Base-by-base conservation (phyloP, 768 basidiomycete genomes). In the Galerina sulciceps region DNA sequence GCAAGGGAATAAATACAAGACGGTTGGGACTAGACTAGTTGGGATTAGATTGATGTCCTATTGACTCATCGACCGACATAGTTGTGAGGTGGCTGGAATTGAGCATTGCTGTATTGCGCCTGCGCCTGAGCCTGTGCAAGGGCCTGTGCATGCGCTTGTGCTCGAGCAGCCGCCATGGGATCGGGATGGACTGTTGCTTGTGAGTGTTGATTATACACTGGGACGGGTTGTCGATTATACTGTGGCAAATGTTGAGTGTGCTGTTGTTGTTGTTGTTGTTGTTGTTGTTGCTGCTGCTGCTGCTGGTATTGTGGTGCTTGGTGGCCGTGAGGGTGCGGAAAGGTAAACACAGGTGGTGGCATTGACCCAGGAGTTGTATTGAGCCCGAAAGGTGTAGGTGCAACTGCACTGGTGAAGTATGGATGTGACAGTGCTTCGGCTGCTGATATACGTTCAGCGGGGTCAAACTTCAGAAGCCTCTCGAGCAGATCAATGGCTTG, bases 381-480 rank as follows among this genome's bases (percentile, higher is more conserved):
- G 42, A 79, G 70, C 38, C 79, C 74, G 59, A 76, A 83, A 6
- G 79, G 74, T 31, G 72, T 69, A 26, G 74, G 70, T 43, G 78
- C 55, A 36, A 76, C 75, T 4, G 84, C 76, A 37, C 80, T 83
- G 15, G 87, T 86, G 74, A 98, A 97, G 74, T 98, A 98, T 0
- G 94, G 92, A 67, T 99, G 97, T 8, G 83, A 85, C 55, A 99
- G 84, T 0, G 96, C 95, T 44, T 98, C 92, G 10, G 89, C 87
- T 22, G 96, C 96, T 11, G 94, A 91, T 45, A 96, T 87, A 53
- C 97, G 89, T 66, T 94, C 90, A 26, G 88, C 82, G 1, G 97
- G 97, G 69, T 99, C 97, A 69, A 99, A 99, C 68, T 98, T 95
- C 46, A 99, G 85, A 43, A 99, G 86, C 47, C 89, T 87, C 73